Evolutionary conservation across 495 filamentous ascomycete genomes (phyloP), one percentile per base, ranked within the genome.

Genomic region (Letharia lupina): DNA sequence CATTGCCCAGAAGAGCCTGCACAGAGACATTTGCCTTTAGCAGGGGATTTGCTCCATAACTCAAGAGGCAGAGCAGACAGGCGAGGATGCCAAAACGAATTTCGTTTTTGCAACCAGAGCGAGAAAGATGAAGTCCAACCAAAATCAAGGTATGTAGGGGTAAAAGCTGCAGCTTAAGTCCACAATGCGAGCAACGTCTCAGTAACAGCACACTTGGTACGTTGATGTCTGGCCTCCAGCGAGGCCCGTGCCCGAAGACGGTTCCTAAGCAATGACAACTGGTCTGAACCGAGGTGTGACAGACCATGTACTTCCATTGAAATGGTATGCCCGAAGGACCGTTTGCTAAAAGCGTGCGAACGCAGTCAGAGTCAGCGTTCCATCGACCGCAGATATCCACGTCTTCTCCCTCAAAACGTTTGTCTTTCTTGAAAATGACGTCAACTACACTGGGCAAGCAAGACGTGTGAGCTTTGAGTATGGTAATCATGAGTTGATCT

Each of bases 391-490:
- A 79, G 15, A 76, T 73, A 62, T 77, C 76, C 2, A 77, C 69
- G 48, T 79, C 74, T 64, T 78, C 73, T 33, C 76, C 77, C 18
- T 72, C 54, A 59, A 73, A 79, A 47, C 70, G 67, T 33, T 68
- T 73, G 23, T 79, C 77, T 16, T 81, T 78, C 35, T 77, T 76
- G 60, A 82, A 82, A 1, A 73, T 71, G 65, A 80, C 78, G 69
- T 84, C 82, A n/a, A 82, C 68, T 8, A 71, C 58, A 35, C 61
- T 62, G 35, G 73, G 76, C 8, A 39, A 44, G 37, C 73, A 67
- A 0, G 62, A 73, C 4, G 74, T 78, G 61, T 80, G 79, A 10
- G 70, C 70, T 52, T 75, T 76, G 37, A 81, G 61, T 59, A 81
- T 77, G 12, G 67, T 60, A 52, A 78, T 69, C 68, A 82, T 76